phyloP scores from a whole-genome alignment of 768 basidiomycete species.

The Porphyrellus cyaneotinctus region DNA sequence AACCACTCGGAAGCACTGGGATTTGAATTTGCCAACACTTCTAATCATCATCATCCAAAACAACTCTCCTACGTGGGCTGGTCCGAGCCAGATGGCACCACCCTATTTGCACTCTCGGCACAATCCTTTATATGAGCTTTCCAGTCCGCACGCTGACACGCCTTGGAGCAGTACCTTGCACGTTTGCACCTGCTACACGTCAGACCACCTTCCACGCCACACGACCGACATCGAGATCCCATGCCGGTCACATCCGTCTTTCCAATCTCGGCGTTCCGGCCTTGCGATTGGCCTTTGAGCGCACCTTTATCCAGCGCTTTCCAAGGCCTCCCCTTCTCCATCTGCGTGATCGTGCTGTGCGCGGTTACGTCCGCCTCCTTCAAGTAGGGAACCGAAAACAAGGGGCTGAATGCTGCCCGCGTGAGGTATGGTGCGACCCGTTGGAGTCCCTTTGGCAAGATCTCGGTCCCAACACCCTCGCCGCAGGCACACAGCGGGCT shows the following conservation, averaged over 20 bases:
- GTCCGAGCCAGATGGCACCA: no score
- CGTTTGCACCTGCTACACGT: neutral
- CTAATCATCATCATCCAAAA: no score
- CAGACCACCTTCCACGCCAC: neutral
- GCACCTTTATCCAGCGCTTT: neutral
- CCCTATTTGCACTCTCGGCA: no score
- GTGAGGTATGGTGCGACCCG: conserved; percentile 40
- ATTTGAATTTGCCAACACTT: no score
- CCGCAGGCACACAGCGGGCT: conserved; percentile 15
- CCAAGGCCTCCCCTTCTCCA: neutral
- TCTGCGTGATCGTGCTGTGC: neutral
- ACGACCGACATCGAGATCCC: neutral
- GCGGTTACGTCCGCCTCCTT: conserved; percentile 23
- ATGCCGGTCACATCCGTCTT: no score
- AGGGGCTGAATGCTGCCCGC: conserved; percentile 47
- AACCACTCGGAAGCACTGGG: no score
- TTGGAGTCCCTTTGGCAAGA: conserved; percentile 33
- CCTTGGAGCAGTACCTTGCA: neutral
- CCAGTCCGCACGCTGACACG: neutral
- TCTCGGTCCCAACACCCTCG: conserved; percentile 11
- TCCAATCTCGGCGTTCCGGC: neutral
- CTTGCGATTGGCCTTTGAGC: neutral
- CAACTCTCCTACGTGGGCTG: no score
- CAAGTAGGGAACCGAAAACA: conserved; percentile 50
- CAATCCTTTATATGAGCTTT: neutral